These are phyloP conservation scores for Mesostigma viride DNA, from an alignment of 139 green algal species.

Conservation along the genomic window DNA sequence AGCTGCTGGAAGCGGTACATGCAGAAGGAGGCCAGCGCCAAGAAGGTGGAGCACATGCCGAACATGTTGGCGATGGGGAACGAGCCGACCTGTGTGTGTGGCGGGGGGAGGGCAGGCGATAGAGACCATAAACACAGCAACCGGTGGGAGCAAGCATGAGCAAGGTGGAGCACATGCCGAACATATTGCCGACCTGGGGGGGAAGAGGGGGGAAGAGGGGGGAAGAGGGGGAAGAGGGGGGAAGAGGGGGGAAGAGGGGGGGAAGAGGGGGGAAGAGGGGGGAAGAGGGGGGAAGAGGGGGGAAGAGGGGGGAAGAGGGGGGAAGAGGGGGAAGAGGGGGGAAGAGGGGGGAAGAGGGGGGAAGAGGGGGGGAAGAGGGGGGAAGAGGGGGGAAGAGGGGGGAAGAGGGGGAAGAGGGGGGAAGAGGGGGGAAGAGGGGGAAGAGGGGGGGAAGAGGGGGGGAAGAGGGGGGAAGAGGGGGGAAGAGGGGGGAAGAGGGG, in stretches of 20 bases:
- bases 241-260: background rate
- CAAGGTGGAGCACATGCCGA: constrained; percentile 82
- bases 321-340: background rate
- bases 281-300: background rate
- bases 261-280: background rate
- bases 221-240: background rate
- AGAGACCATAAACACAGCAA: background rate
- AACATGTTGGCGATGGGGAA: constrained; percentile 83
- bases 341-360: background rate
- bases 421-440: too few relatives aligned
- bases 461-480: too few relatives aligned
- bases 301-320: background rate
- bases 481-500: too few relatives aligned
- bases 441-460: too few relatives aligned
- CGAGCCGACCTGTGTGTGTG: constrained; percentile 39
- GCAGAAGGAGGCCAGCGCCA: too few relatives aligned
- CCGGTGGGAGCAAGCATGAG: constrained; percentile 39
- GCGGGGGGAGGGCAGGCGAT: background rate
- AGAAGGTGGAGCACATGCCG: constrained; percentile 78
- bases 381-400: too few relatives aligned
- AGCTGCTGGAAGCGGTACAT: too few relatives aligned
- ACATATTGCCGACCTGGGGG: constrained; percentile 62
- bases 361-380: too few relatives aligned
- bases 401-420: too few relatives aligned
- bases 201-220: background rate